phyloP scores from a whole-genome alignment of 2,329 filamentous ascomycete species.

The Beauveria bassiana region DNA sequence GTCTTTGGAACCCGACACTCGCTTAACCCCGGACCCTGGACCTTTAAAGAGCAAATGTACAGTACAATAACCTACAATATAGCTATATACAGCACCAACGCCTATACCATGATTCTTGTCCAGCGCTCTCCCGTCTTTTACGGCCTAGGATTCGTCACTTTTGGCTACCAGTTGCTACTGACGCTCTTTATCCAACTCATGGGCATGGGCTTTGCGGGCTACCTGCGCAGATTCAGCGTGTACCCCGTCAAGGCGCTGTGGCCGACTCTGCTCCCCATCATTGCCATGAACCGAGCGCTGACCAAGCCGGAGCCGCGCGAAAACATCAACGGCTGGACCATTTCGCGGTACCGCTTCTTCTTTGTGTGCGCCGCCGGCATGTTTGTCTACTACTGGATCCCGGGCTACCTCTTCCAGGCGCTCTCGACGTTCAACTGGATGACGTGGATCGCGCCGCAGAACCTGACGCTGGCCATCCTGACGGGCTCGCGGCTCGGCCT shows the following conservation, averaged over 20 bases:
- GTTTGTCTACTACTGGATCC: conserved; percentile 48
- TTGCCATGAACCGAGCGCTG: conserved; percentile 39
- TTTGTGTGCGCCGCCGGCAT: conserved; percentile 32
- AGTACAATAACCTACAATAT: conserved; percentile 52
- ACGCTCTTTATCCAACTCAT: conserved; percentile 43
- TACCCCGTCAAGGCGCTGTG: conserved; percentile 44
- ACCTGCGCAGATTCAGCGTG: conserved; percentile 41
- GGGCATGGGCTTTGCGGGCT: conserved; percentile 47
- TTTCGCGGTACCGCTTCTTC: conserved; percentile 41
- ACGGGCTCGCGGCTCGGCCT: conserved; percentile 35
- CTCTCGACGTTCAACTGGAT: conserved; percentile 46
- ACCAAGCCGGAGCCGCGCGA: conserved; percentile 29
- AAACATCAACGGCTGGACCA: conserved; percentile 26
- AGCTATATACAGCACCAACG: conserved; percentile 37
- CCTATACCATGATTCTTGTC: conserved; percentile 39
- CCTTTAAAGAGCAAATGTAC: conserved; percentile 53
- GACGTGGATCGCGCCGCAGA: conserved; percentile 44
- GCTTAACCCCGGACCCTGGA: conserved; percentile 47
- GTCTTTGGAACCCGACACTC: conserved; percentile 33
- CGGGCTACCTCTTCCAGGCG: conserved; percentile 40
- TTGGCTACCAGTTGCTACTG: conserved; percentile 40
- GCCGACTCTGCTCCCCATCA: conserved; percentile 41
- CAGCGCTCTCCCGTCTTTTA: conserved; percentile 39
- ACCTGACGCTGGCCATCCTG: conserved; percentile 30
- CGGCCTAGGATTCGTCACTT: conserved; percentile 30